These are phyloP conservation scores for Gryganskiella cystojenkinii DNA, from an alignment of 192 early-diverging fungal species.

Conservation along the genomic window DNA sequence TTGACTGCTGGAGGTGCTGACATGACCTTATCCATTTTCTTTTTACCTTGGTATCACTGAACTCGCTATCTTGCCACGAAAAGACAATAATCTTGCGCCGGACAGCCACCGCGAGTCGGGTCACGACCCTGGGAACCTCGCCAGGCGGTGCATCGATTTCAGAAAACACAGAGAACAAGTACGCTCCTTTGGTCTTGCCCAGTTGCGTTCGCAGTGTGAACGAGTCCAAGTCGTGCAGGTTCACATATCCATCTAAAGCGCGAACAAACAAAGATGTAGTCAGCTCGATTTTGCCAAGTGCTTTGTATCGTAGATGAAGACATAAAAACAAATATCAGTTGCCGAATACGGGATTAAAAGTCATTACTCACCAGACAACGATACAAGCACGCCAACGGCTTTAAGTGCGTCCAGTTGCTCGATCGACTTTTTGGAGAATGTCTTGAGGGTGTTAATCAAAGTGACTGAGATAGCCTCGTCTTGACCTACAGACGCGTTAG, in stretches of 20 bases:
- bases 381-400: constrained; percentile 76
- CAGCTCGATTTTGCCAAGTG: too few relatives aligned
- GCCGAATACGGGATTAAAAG: background rate
- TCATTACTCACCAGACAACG: constrained; percentile 63
- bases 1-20: too few relatives aligned
- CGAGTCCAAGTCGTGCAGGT: constrained; percentile 78
- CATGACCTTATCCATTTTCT: too few relatives aligned
- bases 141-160: constrained; percentile 73
- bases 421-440: constrained; percentile 75
- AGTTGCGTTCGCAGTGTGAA: constrained; percentile 76
- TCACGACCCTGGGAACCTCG: constrained; percentile 72
- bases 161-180: constrained; percentile 79
- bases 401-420: constrained; percentile 83
- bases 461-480: constrained; percentile 66
- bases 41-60: constrained; percentile 70
- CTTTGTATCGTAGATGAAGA: too few relatives aligned
- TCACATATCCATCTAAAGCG: constrained; percentile 72
- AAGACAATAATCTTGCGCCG: constrained; percentile 78
- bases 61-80: constrained; percentile 81
- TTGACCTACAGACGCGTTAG: constrained; percentile 28
- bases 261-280: background rate
- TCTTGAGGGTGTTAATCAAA: constrained; percentile 72
- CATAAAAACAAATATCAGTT: too few relatives aligned
- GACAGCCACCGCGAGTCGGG: constrained; percentile 79
- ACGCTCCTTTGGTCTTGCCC: constrained; percentile 78